phyloP scores from a whole-genome alignment of 2,329 filamentous ascomycete genomes.

The Penicillium sp. region DNA sequence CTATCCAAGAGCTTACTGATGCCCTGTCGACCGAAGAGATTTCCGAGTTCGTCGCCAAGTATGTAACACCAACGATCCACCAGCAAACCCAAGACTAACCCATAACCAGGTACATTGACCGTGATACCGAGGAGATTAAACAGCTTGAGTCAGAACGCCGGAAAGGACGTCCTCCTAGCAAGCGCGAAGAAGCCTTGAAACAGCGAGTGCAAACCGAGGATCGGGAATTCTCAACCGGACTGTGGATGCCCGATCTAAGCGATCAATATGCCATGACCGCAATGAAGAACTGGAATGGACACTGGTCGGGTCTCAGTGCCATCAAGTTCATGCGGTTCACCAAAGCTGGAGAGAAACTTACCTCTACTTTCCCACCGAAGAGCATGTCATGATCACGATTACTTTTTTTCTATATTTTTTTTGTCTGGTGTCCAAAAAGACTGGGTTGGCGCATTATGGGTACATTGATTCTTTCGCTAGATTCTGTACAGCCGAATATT shows the following conservation, averaged over 20 bases:
- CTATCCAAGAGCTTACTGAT: constrained; percentile 42
- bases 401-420: constrained; percentile 11
- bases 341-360: constrained; percentile 60
- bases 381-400: constrained; percentile 45
- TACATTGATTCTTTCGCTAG: constrained; percentile 21
- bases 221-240: constrained; percentile 79
- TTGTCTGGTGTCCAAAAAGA: constrained; percentile 17
- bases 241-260: constrained; percentile 74
- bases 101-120: constrained; percentile 35
- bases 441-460: constrained; percentile 23
- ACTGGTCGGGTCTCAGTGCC: constrained; percentile 75
- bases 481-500: constrained; percentile 14
- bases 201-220: constrained; percentile 68
- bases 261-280: constrained; percentile 62
- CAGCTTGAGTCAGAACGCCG: constrained; percentile 62
- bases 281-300: constrained; percentile 73
- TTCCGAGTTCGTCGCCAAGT: constrained; percentile 59
- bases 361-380: constrained; percentile 77
- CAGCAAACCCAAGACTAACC: not conserved
- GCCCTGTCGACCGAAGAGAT: constrained; percentile 40
- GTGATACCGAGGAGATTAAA: constrained; percentile 38
- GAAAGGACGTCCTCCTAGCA: constrained; percentile 73
- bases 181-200: constrained; percentile 73
- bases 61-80: constrained; percentile 23
- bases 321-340: constrained; percentile 75